Conservation (phyloP, 129 eudicot genomes). For the Chrysanthemum makinoi region DNA sequence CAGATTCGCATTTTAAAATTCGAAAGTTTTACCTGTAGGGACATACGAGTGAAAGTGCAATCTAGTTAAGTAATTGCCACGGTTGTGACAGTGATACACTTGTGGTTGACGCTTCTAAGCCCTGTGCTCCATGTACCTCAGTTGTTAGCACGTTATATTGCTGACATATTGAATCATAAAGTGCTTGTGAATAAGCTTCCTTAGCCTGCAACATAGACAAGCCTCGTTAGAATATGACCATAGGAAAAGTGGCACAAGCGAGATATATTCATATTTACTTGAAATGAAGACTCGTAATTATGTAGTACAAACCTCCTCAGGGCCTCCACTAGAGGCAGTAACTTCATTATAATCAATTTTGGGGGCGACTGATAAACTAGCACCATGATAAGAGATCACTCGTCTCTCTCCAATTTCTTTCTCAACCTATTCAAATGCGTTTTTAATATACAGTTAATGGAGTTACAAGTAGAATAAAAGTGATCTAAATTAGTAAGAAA, state of each 20-base stretch:
- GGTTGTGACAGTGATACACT: constrained; percentile 73
- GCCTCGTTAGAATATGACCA: not conserved
- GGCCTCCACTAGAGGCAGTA: constrained; percentile 43
- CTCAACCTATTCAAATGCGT: constrained; percentile 61
- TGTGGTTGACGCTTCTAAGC: constrained; percentile 67
- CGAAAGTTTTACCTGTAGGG: not conserved
- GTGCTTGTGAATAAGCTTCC: constrained; percentile 54
- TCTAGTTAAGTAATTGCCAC: constrained; percentile 34
- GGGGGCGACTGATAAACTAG: constrained; percentile 76
- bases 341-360: constrained; percentile 44
- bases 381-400: constrained; percentile 71
- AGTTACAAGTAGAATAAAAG: not conserved
- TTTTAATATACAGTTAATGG: not conserved
- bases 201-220: constrained; percentile 53
- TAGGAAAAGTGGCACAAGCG: not conserved
- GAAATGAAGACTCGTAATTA: not conserved
- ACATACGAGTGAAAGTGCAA: not conserved
- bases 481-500: constrained; percentile 28
- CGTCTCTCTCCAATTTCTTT: constrained; percentile 95
- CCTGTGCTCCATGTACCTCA: constrained; percentile 75
- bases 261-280: no score
- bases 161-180: constrained; percentile 60
- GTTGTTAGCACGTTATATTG: constrained; percentile 78
- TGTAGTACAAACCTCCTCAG: constrained; percentile 66
- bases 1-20: no score